Percentiles rank a stretch among this genome's conserved stretches.
Evolutionary conservation across 176 grass and related monocot species (phyloP).

Genomic region (Musa acuminata): DNA sequence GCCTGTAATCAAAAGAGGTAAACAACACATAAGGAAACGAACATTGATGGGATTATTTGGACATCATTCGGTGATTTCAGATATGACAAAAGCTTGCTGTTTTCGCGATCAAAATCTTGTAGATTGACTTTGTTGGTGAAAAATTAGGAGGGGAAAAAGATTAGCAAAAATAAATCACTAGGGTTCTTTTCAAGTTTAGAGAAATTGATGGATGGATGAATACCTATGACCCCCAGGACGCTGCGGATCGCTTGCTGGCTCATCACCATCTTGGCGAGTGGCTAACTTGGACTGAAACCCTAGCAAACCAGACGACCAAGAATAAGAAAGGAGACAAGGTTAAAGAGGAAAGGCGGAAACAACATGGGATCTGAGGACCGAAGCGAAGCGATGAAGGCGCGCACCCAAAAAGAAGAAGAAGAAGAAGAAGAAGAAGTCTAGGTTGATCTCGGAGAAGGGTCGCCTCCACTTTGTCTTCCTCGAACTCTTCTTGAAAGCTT

Average conservation of each 20-base stretch:
- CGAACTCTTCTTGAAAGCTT: no score
- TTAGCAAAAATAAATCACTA: not conserved
- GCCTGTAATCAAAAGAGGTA: conserved; percentile 18
- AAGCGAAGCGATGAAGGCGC: no score
- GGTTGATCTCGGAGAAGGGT: no score
- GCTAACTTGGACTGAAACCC: not conserved
- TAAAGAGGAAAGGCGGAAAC: not conserved
- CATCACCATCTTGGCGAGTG: not conserved
- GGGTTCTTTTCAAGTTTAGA: not conserved
- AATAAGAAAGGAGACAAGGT: not conserved
- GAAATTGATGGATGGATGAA: not conserved
- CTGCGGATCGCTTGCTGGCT: conserved; percentile 2
- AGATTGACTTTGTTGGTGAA: not conserved
- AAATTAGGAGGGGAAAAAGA: not conserved
- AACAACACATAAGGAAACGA: no score
- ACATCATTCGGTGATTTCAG: no score
- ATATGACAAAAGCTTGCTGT: no score
- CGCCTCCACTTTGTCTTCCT: no score
- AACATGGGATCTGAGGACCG: no score
- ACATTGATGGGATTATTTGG: no score
- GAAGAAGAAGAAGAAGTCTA: no score
- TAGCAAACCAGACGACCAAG: not conserved
- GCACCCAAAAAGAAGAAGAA: no score
- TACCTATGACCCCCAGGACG: conserved; percentile 3
- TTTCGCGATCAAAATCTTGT: no score